These are phyloP conservation scores for Arthroderma sp. DNA, from an alignment of 2,329 filamentous ascomycete genomes.

Conservation along the genomic window DNA sequence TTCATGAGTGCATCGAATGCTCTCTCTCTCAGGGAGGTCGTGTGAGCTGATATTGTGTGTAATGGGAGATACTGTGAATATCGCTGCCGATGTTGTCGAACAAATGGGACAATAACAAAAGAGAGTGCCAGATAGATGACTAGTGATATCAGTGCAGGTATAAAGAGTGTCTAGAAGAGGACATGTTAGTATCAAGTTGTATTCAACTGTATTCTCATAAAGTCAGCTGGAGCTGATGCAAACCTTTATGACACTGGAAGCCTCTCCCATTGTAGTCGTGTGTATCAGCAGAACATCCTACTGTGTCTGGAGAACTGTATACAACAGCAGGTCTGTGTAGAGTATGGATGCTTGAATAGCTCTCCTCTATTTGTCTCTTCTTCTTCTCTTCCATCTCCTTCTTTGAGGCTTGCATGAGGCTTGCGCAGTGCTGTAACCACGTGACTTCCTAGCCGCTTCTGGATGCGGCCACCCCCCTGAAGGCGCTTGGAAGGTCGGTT, in stretches of 20 bases:
- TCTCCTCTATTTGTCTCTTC: not conserved
- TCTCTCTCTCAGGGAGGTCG: conserved; percentile 44
- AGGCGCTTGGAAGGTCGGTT: not conserved
- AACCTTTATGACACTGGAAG: conserved; percentile 3
- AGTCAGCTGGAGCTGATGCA: not conserved
- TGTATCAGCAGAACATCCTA: not conserved
- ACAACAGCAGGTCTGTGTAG: no score
- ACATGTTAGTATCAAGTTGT: not conserved
- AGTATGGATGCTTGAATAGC: no score
- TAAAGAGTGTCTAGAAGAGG: conserved; percentile 48
- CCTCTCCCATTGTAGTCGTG: not conserved
- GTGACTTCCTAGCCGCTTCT: conserved; percentile 1
- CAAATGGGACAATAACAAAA: conserved; percentile 54
- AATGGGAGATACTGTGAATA: conserved; percentile 65
- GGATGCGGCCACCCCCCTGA: not conserved
- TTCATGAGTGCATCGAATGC: conserved; percentile 32
- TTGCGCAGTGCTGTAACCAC: not conserved
- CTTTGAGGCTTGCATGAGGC: not conserved
- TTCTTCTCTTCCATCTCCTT: not conserved
- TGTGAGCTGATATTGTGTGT: conserved; percentile 40
- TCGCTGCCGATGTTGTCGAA: conserved; percentile 56
- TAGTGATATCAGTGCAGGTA: conserved; percentile 60
- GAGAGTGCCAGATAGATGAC: conserved; percentile 54
- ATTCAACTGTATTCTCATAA: no score
- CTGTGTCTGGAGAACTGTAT: no score